These are phyloP conservation scores for Xenoacremonium recifei DNA, from an alignment of 2,329 filamentous ascomycete species.

Conservation along the genomic window DNA sequence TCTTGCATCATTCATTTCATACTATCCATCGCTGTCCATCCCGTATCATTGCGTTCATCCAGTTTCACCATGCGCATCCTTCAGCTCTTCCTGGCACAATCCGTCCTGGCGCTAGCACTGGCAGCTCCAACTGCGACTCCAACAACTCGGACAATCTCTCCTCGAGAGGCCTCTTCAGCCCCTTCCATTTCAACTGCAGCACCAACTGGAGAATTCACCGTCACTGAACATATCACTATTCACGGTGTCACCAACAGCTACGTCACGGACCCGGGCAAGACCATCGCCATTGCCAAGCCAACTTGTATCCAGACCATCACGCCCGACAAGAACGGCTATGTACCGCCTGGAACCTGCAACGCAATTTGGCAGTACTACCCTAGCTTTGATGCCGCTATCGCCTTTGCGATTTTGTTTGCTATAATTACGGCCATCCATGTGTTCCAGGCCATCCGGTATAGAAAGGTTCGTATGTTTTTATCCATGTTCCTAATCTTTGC, in stretches of 20 bases:
- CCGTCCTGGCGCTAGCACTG: too few relatives aligned
- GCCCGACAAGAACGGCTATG: slow-evolving; percentile 32
- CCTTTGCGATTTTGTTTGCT: slow-evolving; percentile 28
- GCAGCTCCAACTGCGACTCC: too few relatives aligned
- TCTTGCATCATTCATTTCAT: too few relatives aligned
- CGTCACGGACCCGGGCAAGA: slow-evolving; percentile 27
- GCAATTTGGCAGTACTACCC: slow-evolving; percentile 35
- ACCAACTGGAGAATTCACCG: slow-evolving; percentile 23
- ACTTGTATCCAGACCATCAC: slow-evolving; percentile 35
- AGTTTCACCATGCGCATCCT: too few relatives aligned
- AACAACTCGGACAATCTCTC: neutral
- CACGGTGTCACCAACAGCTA: slow-evolving; percentile 15
- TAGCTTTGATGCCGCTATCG: slow-evolving; percentile 27
- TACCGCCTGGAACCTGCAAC: slow-evolving; percentile 29
- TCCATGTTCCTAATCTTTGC: slow-evolving; percentile 7
- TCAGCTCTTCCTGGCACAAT: too few relatives aligned
- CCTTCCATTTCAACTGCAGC: slow-evolving; percentile 4
- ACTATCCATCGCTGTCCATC: too few relatives aligned
- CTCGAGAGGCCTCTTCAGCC: neutral
- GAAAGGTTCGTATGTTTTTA: slow-evolving; percentile 21
- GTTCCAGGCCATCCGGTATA: slow-evolving; percentile 18
- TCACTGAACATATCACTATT: slow-evolving; percentile 26
- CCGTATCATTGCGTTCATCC: too few relatives aligned
- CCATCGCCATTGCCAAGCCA: slow-evolving; percentile 29
- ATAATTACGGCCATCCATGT: slow-evolving; percentile 13